Percentiles rank a stretch among this genome's conserved stretches.
Conservation (phyloP, 2,329 filamentous ascomycete genomes). For the Fusarium liriodendri region DNA sequence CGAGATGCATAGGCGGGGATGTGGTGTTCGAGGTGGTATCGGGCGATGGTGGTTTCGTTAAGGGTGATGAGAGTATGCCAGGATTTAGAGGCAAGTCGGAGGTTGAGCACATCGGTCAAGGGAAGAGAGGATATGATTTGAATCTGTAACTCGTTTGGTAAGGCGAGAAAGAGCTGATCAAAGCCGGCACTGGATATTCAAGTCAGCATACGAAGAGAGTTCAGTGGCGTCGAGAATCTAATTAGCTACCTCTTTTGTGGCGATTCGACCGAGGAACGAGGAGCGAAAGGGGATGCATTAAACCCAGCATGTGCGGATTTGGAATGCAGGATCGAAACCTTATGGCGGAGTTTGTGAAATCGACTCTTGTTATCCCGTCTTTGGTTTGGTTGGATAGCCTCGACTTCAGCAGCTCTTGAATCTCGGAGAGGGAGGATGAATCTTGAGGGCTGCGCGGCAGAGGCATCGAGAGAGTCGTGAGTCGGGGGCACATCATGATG, state of each 20-base stretch:
- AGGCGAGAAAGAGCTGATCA: conserved; percentile 66
- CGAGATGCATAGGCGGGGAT: conserved; percentile 70
- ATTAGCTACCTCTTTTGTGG: conserved; percentile 49
- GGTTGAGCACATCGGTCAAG: conserved; percentile 68
- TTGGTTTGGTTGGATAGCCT: conserved; percentile 47
- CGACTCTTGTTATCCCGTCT: conserved; percentile 58
- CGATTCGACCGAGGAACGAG: conserved; percentile 43
- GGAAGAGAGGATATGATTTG: conserved; percentile 71
- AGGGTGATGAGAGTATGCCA: conserved; percentile 70
- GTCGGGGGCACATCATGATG: conserved; percentile 39
- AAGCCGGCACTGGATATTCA: conserved; percentile 51
- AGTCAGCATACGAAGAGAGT: conserved; percentile 3
- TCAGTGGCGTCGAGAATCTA: not conserved
- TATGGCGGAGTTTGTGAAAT: conserved; percentile 56
- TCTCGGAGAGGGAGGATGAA: conserved; percentile 64
- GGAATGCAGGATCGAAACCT: conserved; percentile 51
- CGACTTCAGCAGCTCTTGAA: conserved; percentile 48
- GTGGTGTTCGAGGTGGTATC: conserved; percentile 69
- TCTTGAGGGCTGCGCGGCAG: conserved; percentile 49
- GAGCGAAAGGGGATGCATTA: conserved; percentile 11
- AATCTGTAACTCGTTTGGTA: conserved; percentile 72
- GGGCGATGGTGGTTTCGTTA: conserved; percentile 71
- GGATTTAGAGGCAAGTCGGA: conserved; percentile 68
- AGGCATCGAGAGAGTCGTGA: conserved; percentile 34
- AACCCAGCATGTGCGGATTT: conserved; percentile 44